Evolutionary conservation across 2,329 filamentous ascomycete species (phyloP).

Genomic region (Atkinsonella texensis): DNA sequence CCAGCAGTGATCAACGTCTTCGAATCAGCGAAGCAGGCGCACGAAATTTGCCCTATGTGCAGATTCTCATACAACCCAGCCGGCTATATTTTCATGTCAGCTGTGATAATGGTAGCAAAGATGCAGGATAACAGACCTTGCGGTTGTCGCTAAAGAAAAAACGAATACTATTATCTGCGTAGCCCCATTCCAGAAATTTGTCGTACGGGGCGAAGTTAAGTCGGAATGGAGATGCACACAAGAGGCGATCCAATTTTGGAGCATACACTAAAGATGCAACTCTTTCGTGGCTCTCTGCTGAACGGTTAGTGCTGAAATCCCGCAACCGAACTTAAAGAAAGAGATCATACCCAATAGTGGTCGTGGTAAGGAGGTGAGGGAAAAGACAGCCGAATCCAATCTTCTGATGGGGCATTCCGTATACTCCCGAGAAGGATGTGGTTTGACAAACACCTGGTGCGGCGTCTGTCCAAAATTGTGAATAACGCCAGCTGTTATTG

Average conservation of each 20-base stretch:
- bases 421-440: conserved; percentile 68
- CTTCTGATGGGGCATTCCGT: conserved; percentile 50
- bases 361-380: conserved; percentile 65
- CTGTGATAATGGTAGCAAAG: not conserved
- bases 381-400: conserved; percentile 67
- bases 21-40: conserved; percentile 74
- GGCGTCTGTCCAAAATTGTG: conserved; percentile 98
- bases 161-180: conserved; percentile 80
- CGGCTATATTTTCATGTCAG: conserved; percentile 29
- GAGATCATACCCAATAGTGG: conserved; percentile 51
- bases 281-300: conserved; percentile 55
- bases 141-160: conserved; percentile 80
- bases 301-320: not conserved
- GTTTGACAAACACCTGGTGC: conserved; percentile 77
- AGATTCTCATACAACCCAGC: conserved; percentile 88
- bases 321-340: not conserved
- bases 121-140: conserved; percentile 37
- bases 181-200: conserved; percentile 92
- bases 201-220: conserved; percentile 87
- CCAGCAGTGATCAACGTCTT: conserved; percentile 86
- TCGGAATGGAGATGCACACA: conserved; percentile 74
- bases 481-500: conserved; percentile 88
- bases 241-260: conserved; percentile 65
- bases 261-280: conserved; percentile 71
- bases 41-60: conserved; percentile 80